Base-by-base conservation (phyloP, 306 rosid genomes). In the Lathyrus tuberosus region DNA sequence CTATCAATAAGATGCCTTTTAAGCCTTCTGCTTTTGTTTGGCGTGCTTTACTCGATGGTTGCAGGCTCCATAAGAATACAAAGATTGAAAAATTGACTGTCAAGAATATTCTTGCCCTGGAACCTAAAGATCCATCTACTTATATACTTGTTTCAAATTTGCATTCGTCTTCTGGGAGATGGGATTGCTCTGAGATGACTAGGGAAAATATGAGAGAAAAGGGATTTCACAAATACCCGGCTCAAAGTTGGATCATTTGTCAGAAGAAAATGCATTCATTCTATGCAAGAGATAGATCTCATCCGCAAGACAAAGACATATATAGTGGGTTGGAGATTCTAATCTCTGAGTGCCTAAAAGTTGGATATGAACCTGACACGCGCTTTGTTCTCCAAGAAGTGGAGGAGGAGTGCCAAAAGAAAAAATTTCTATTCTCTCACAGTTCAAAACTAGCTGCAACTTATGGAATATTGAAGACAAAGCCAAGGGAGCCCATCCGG, bases 21-120 rank as follows among this genome's bases (percentile, higher is more conserved):
- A 73, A 88, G 79, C 94, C 91, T 12, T 76, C 82, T 1, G 70
- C 82, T 64, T 49, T 78, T 42, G 87, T 86, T 75, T 90, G 96
- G 98, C 91, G 97, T 6, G 82, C 96, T 60, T 82, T 93, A 86
- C 97, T 90, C 22, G 89, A 90, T 74, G 76, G 94, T 73, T 85
- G 89, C 66, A 90, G 86, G 71, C 69, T 86, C 65, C 87, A 69
- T 42, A 74, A 71, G 76, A 85, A 88, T 41, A 76, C 77, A 70
- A 8, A 67, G 22, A 80, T 90, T 43, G 98, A 81, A 52, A 86
- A 80, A 72, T 80, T 85, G 76, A 87, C 80, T 43, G 77, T 61
- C 15, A 91, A 83, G 79, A 61, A 16, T 37, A 88, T 93, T 38
- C 85, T 93, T 67, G 79, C 87, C 35, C 18, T 85, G 73, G 85